These are phyloP conservation scores for Hanseniaspora hatyaiensis DNA, from an alignment of 805 yeast genomes.

Conservation along the genomic window DNA sequence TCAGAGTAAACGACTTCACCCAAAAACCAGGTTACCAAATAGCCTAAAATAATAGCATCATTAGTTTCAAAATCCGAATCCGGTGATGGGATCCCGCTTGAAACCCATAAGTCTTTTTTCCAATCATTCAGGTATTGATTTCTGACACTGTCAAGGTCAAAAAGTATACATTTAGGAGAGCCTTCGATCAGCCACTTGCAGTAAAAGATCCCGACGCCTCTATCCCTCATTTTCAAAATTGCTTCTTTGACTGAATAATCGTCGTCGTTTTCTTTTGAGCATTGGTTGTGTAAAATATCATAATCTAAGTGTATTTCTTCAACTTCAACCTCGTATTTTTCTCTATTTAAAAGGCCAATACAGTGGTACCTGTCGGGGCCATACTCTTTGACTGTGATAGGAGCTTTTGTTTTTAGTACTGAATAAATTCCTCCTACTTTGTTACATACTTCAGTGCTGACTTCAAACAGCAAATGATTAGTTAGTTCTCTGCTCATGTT, in stretches of 20 bases:
- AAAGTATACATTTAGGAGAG: constrained; percentile 83
- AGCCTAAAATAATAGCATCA: constrained; percentile 86
- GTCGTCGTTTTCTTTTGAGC: constrained; percentile 19
- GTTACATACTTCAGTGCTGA: constrained; percentile 95
- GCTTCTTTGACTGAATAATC: constrained; percentile 40
- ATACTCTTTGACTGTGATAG: constrained; percentile 89
- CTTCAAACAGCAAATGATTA: constrained; percentile 79
- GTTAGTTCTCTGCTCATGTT: constrained; percentile 71
- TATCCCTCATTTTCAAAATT: constrained; percentile 62
- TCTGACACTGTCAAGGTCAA: constrained; percentile 58
- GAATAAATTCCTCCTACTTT: constrained; percentile 97
- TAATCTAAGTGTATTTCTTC: constrained; percentile 56
- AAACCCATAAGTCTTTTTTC: constrained; percentile 86
- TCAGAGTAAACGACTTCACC: constrained; percentile 74
- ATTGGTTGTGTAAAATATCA: constrained; percentile 27
- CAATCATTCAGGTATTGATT: constrained; percentile 65
- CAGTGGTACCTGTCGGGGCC: constrained; percentile 64
- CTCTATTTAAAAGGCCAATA: constrained; percentile 73
- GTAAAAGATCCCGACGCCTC: constrained; percentile 75
- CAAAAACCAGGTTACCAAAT: constrained; percentile 89
- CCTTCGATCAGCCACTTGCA: constrained; percentile 98
- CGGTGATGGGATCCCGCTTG: constrained; percentile 89
- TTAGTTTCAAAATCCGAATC: constrained; percentile 77
- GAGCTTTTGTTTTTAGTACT: constrained; percentile 90
- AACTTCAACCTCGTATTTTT: constrained; percentile 68